Base-by-base conservation (phyloP, 176 grass and related monocot genomes). In the Zea mays region DNA sequence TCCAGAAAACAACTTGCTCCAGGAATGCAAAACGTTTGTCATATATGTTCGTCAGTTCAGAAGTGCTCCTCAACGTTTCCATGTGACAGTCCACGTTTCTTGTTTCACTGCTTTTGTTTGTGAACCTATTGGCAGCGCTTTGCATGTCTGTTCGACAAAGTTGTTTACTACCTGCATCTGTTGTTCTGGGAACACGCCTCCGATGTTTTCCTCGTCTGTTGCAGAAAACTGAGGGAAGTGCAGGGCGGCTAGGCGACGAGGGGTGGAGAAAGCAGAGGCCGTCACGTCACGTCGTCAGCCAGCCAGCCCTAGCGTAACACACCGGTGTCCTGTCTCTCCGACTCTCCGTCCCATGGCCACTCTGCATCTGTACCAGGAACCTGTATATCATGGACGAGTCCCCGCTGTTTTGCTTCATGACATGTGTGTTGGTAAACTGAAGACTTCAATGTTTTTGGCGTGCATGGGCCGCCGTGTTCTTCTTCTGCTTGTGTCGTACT, bases 201-300 rank as follows among this genome's bases (percentile, higher is more conserved):
- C 20, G 1, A 63, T 16, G 13, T 33, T 47, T 40, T 35, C 27
- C 0, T 2, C 5, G 0, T 57, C 10, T 76, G 39, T 35, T 59
- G 3, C 86, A 88, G 86, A 88, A 58, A 85, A 84, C 2, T 72
- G 65, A 84, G 77, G 58, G 10, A 20, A 71, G 17, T 59, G 19
- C 21, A 36, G 36, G 10, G 40, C 64, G 14, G 49, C 69, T 41
- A 45, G 21, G 82, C 57, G 2, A 47, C 55, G 19, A 64, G 67
- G 35, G 45, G 27, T 27, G 86, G 47, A 5, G 63, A 80, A 17
- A 63, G 14, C 65, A 39, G 67, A 74, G 47, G 19, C 76, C 69
- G 63, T 45, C 44, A 39, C 27, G 67, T 54, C 37, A 38, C 77
- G 64, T 37, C 54, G 70, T 61, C 5, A 9, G 17, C 54, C 5